Percentiles rank a stretch among this genome's conserved stretches.
phyloP scores from a whole-genome alignment of 2,329 filamentous ascomycete genomes.

The Macroventuria anomochaeta region DNA sequence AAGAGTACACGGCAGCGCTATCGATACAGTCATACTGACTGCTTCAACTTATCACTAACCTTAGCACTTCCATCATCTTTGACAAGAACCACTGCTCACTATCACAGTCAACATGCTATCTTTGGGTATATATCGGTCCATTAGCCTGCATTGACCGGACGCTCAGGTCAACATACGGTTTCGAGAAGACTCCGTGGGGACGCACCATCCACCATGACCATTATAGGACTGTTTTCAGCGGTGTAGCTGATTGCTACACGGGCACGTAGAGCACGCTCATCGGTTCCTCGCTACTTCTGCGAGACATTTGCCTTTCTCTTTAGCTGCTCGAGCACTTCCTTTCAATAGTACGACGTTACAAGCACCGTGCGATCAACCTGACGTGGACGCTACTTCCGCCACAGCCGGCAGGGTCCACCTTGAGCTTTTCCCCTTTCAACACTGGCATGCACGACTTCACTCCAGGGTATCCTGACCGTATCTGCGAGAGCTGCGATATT shows the following conservation, averaged over 20 bases:
- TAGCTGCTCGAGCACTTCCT: slow-evolving; percentile 4
- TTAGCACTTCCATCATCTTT: background rate
- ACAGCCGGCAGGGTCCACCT: slow-evolving; percentile 16
- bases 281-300: background rate
- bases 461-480: slow-evolving; percentile 16
- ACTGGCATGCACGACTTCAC: background rate
- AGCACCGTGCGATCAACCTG: slow-evolving; percentile 9
- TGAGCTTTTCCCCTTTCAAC: slow-evolving; percentile 5
- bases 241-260: slow-evolving; percentile 5
- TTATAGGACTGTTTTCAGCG: background rate
- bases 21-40: background rate
- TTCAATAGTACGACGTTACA: slow-evolving; percentile 3
- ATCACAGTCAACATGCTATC: background rate
- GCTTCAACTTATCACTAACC: background rate
- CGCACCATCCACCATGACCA: background rate
- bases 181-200: slow-evolving; percentile 7
- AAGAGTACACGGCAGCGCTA: background rate
- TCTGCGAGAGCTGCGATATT: slow-evolving; percentile 21
- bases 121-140: background rate
- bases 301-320: background rate
- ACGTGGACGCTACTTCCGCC: slow-evolving; percentile 17
- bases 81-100: background rate
- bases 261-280: background rate
- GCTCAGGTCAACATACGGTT: slow-evolving; percentile 2
- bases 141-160: background rate